Evolutionary conservation across 768 basidiomycete genomes (phyloP), one percentile per base, ranked within the genome.

Genomic region (Lactarius pseudohatsudake): DNA sequence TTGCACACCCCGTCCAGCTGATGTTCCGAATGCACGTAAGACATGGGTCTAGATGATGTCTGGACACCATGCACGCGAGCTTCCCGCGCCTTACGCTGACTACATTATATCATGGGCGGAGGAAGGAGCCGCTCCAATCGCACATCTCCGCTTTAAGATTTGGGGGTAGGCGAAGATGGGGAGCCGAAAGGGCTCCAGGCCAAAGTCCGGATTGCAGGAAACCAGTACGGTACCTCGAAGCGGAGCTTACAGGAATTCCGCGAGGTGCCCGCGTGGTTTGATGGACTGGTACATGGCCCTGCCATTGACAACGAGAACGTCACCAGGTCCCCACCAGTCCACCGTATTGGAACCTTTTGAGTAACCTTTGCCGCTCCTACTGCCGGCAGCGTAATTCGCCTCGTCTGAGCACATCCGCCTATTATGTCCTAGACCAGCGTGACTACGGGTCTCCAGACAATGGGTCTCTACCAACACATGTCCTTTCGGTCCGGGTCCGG

Each of bases 241-340:
- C 66, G 66, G 66, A 67, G 66, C 66, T 67, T 64, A 43, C 57
- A 45, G n/a, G n/a, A 64, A 55, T 67, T 64, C 66, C 66, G 66
- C 66, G 66, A 54, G 43, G 15, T 40, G 57, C 62, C 66, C 66
- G 66, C 66, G 66, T 67, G 58, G 59, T 63, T 57, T 59, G 62
- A 67, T 67, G 58, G 57, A 58, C n/a, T 45, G 20, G 13, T 47
- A 30, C 65, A 66, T 54, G 57, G 65, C 55, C 65, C 26, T 26
- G 45, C 5, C 26, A 7, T 45, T 45, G 61, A 66, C 47, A 18
- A 30, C 20, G 61, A 58, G 45, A 18, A 66, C 65, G 65, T 66
- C 65, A 66, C 65, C 22, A 57, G 26, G 47, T 47, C 45, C 32
- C 61, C 54, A 16, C 40, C 36, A 36, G 22, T 62, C 66, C 66